Base-by-base conservation (phyloP, 805 yeast genomes). In the Starmerella sirachaensis region DNA sequence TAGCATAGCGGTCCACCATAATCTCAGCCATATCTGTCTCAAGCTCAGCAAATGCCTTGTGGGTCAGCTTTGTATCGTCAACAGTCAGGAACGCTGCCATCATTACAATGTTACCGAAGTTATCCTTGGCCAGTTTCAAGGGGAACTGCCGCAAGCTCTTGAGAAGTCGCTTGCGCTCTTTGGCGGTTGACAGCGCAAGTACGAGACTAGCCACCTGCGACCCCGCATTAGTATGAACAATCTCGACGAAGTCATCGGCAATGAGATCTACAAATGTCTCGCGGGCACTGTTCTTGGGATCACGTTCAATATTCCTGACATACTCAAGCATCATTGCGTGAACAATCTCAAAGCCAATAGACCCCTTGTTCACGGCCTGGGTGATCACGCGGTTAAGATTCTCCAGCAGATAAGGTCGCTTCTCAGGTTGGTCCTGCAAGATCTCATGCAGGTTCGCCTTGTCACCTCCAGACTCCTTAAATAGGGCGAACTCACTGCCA, bases 241-340 rank as follows among this genome's bases (percentile, higher is more conserved):
- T 69, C 62, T 88, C 96, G 14, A 95, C 94, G 57, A 84, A 69
- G 57, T 85, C 94, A 54, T 86, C 96, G 37, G 75, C 71, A 45
- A 88, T 64, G 30, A 84, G 63, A 44, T 85, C 95, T 49, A 85
- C 73, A 53, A 88, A 76, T 38, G 82, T 94, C 49, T 79, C 69
- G 41, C 76, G 71, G 58, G 83, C 88, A 22, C 40, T 17, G 29
- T 40, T 37, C 33, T 43, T 41, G 18, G 47, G 47, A 29, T 70
- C 68, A 31, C 69, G 74, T 43, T 74, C 74, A 46, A 84, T 74
- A 43, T 84, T 77, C 45, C 76, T 71, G 33, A 75, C 71, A 53
- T 80, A 84, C 58, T 88, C 95, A 56, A 70, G 77, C 94, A 88
- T 84, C 35, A 93, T 95, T 26, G 95, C 94, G 59, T 88, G 97